Evolutionary conservation across 176 grass and related monocot genomes (phyloP).

Genomic region (Aegilops umbellulata): DNA sequence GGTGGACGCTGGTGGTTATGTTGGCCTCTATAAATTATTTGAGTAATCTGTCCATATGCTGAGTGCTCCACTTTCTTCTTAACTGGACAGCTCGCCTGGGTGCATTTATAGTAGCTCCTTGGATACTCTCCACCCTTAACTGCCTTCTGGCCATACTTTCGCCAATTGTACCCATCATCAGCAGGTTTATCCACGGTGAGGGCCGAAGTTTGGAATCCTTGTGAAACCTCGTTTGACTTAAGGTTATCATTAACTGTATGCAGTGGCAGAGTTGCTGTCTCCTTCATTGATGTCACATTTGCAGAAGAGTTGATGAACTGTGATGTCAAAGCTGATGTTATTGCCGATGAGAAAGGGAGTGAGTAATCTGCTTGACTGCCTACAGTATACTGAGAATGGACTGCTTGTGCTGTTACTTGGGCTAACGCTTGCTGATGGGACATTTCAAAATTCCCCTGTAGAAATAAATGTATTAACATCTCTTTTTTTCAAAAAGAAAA

Average conservation of each 20-base stretch:
- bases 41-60: slow-evolving; percentile 49
- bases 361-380: slow-evolving; percentile 43
- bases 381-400: slow-evolving; percentile 55
- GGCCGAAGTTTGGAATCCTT: slow-evolving; percentile 42
- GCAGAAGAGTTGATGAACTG: slow-evolving; percentile 31
- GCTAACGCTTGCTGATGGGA: slow-evolving; percentile 92
- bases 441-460: slow-evolving; percentile 83
- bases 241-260: slow-evolving; percentile 33
- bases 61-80: slow-evolving; percentile 80
- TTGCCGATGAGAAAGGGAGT: slow-evolving; percentile 38
- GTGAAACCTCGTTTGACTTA: slow-evolving; percentile 47
- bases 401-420: slow-evolving; percentile 92
- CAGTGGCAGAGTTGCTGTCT: slow-evolving; percentile 29
- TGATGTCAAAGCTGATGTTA: slow-evolving; percentile 21
- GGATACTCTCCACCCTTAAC: slow-evolving; percentile 73
- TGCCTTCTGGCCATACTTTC: slow-evolving; percentile 81
- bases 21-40: slow-evolving; percentile 77
- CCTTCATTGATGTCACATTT: slow-evolving; percentile 32
- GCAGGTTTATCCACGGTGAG: slow-evolving; percentile 53
- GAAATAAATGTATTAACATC: not conserved
- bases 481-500: not conserved
- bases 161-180: slow-evolving; percentile 76
- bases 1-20: slow-evolving; percentile 55
- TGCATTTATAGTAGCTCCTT: slow-evolving; percentile 80
- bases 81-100: slow-evolving; percentile 50